These are phyloP conservation scores for Kwoniella newhampshirensis DNA, from an alignment of 768 basidiomycete species.

Conservation along the genomic window DNA sequence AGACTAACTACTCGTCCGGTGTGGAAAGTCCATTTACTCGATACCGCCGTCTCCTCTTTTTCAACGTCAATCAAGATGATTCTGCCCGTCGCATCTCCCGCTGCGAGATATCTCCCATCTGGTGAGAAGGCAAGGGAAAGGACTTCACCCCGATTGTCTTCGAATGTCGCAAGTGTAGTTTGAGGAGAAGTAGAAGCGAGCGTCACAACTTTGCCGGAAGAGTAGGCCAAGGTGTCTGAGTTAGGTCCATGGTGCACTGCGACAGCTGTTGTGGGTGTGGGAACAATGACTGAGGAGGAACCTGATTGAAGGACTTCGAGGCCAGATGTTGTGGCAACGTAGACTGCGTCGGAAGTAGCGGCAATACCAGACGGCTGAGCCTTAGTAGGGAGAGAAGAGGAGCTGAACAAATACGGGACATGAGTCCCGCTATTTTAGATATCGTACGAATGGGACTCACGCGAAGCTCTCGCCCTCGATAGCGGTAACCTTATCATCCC, in stretches of 20 bases:
- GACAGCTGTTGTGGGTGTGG: conserved; percentile 38
- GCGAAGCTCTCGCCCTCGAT: conserved; percentile 33
- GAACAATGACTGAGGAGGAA: background rate
- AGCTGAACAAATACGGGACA: conserved; percentile 10
- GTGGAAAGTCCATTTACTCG: conserved; percentile 83
- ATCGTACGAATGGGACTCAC: conserved; percentile 19
- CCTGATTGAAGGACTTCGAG: conserved; percentile 37
- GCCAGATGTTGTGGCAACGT: conserved; percentile 39
- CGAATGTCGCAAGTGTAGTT: conserved; percentile 56
- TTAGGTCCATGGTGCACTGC: conserved; percentile 26
- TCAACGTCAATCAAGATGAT: conserved; percentile 73
- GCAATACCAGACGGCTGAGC: conserved; percentile 49
- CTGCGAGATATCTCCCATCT: conserved; percentile 70
- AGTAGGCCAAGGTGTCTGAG: conserved; percentile 30
- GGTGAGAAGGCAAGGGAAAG: conserved; percentile 76
- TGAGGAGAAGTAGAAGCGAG: conserved; percentile 62
- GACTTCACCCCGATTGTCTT: conserved; percentile 67
- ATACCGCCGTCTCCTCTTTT: conserved; percentile 57
- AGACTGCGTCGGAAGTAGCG: conserved; percentile 34
- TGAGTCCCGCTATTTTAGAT: background rate
- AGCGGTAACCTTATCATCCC: conserved; percentile 63
- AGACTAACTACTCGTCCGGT: conserved; percentile 76
- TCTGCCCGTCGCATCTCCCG: conserved; percentile 83
- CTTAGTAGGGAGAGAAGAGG: conserved; percentile 38
- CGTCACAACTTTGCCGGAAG: conserved; percentile 70